These are phyloP conservation scores for Aspergillus sp. DNA, from an alignment of 2,329 filamentous ascomycete species.

Conservation along the genomic window DNA sequence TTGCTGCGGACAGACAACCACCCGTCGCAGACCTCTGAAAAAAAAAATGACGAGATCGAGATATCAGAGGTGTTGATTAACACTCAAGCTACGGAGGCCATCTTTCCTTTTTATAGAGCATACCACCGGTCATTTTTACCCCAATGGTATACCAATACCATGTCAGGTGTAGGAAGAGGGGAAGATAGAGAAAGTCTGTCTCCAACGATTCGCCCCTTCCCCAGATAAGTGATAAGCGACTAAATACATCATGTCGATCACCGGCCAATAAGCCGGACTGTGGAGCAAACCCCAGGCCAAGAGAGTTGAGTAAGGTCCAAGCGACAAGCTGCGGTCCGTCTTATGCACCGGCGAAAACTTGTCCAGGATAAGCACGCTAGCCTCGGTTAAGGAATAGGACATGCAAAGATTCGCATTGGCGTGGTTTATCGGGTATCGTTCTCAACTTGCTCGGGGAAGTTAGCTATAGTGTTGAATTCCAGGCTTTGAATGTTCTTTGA, in stretches of 20 bases:
- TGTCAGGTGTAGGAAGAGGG: not conserved
- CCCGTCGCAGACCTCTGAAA: not conserved
- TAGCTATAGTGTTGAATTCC: too few species aligned
- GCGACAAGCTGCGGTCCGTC: slow-evolving; percentile 5
- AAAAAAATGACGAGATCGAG: not conserved
- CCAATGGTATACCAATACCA: not conserved
- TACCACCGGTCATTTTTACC: not conserved
- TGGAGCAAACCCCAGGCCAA: slow-evolving; percentile 2
- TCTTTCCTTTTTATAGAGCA: slow-evolving; percentile 7
- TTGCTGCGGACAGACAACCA: not conserved
- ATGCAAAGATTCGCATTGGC: too few species aligned
- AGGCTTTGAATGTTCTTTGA: too few species aligned
- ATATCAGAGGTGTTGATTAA: not conserved
- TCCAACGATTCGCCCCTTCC: not conserved
- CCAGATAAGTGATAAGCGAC: not conserved
- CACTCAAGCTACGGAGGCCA: not conserved
- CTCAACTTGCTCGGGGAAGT: too few species aligned
- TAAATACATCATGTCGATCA: not conserved
- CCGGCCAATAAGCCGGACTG: not conserved
- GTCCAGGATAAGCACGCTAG: slow-evolving; percentile 1
- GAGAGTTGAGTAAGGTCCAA: slow-evolving; percentile 15
- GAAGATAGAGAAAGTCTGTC: not conserved
- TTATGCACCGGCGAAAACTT: not conserved
- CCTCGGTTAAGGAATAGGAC: not conserved
- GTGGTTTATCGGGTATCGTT: too few species aligned